These are phyloP conservation scores for Rhizopogon sp. DNA, from an alignment of 768 basidiomycete species.

Conservation along the genomic window DNA sequence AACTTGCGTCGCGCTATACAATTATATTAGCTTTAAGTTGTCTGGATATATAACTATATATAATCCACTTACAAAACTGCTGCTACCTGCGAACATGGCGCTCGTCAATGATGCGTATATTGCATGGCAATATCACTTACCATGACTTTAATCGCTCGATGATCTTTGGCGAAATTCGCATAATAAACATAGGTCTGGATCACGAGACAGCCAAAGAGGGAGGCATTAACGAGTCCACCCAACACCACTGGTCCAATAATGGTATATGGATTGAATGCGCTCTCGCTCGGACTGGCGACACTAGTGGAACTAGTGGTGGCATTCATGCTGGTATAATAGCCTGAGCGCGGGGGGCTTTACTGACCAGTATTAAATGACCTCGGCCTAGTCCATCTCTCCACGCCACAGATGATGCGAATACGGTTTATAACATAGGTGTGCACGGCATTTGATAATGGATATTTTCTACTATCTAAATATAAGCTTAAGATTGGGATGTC, in stretches of 20 bases:
- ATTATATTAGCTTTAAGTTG: neutral
- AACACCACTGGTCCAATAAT: constrained; percentile 10
- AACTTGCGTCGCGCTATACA: neutral
- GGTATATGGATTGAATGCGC: neutral
- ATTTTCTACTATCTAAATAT: too few relatives aligned
- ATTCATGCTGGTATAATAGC: too few relatives aligned
- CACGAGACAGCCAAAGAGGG: constrained; percentile 9
- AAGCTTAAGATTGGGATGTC: too few relatives aligned
- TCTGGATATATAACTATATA: neutral
- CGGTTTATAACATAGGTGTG: too few relatives aligned
- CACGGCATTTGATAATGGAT: too few relatives aligned
- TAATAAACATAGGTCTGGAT: constrained; percentile 12
- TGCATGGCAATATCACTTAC: neutral
- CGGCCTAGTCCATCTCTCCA: too few relatives aligned
- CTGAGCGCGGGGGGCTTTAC: too few relatives aligned
- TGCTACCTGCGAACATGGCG: neutral
- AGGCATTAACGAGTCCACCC: constrained; percentile 6
- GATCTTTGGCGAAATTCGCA: constrained; percentile 6
- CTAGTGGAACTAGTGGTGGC: too few relatives aligned
- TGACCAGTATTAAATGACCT: too few relatives aligned
- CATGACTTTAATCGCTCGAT: neutral
- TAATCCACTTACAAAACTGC: neutral
- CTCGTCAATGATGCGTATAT: neutral
- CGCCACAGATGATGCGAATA: too few relatives aligned
- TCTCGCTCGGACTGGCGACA: too few relatives aligned